phyloP scores from a whole-genome alignment of 345 rosid species.

The Garcia nutans region DNA sequence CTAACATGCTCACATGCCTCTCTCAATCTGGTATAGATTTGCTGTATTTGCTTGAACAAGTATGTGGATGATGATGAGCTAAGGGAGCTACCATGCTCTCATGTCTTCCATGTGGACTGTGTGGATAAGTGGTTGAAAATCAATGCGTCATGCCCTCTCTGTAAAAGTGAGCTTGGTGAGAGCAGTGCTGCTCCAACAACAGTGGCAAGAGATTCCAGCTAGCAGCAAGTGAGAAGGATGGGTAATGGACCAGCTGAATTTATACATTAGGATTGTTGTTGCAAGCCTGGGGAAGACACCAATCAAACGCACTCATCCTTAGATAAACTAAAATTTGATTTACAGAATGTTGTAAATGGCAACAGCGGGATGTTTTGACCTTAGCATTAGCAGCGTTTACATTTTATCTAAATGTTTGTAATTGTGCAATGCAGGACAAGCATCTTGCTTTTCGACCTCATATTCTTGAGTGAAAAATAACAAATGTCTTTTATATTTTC shows the following conservation, averaged over 20 bases:
- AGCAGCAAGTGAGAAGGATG: constrained; percentile 4
- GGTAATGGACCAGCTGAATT: not conserved
- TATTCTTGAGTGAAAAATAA: not conserved
- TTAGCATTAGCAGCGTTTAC: not conserved
- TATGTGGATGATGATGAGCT: constrained; percentile 86
- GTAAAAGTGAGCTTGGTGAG: constrained; percentile 83
- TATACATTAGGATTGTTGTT: not conserved
- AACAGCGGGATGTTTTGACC: not conserved
- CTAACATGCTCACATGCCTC: not conserved
- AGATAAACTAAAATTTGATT: not conserved
- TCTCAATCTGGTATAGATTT: constrained; percentile 44
- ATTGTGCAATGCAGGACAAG: not conserved
- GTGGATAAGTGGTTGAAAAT: constrained; percentile 97
- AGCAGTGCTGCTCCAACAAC: constrained; percentile 31
- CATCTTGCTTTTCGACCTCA: not conserved
- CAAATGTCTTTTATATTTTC: not conserved
- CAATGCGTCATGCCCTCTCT: constrained; percentile 88
- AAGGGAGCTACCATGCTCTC: constrained; percentile 83
- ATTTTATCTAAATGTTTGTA: not conserved
- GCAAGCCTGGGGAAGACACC: not conserved
- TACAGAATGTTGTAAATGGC: not conserved
- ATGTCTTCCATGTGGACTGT: constrained; percentile 90
- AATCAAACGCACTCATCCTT: not conserved
- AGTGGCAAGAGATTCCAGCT: constrained; percentile 21
- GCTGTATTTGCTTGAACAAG: constrained; percentile 94